Conservation (phyloP, 2,329 filamentous ascomycete species). For the Orbilia oligospora region DNA sequence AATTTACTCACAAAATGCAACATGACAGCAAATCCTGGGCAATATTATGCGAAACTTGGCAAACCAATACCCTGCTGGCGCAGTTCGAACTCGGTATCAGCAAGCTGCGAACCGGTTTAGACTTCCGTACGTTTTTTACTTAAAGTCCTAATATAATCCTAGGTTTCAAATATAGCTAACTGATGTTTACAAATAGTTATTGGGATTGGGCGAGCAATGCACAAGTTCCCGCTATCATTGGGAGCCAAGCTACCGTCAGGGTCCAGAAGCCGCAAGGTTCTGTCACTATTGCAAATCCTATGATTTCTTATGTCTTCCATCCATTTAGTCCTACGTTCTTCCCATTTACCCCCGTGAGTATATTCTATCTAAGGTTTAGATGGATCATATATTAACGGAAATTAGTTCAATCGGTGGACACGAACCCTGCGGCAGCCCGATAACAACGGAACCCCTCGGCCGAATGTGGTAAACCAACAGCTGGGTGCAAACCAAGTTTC, state of each 20-base stretch:
- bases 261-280: constrained; percentile 58
- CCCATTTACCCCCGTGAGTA: constrained; percentile 45
- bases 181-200: constrained; percentile 26
- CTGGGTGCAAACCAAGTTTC: constrained; percentile 50
- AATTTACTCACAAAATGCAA: constrained; percentile 1
- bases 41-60: constrained; percentile 48
- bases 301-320: constrained; percentile 48
- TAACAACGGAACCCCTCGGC: constrained; percentile 36
- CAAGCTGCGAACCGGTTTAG: constrained; percentile 52
- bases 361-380: not conserved
- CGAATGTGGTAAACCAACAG: constrained; percentile 40
- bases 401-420: constrained; percentile 45
- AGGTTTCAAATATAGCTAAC: not conserved
- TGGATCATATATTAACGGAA: constrained; percentile 5
- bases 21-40: constrained; percentile 52
- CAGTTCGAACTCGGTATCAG: constrained; percentile 37
- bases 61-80: constrained; percentile 32
- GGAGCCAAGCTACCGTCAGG: constrained; percentile 18
- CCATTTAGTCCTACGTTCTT: constrained; percentile 43
- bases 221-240: constrained; percentile 38
- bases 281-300: constrained; percentile 45
- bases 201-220: constrained; percentile 59
- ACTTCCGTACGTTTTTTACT: constrained; percentile 41
- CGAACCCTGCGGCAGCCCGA: constrained; percentile 48
- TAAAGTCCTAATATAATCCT: not conserved